Base-by-base conservation (phyloP, 2,329 filamentous ascomycete species). In the Microascus cirrosus region DNA sequence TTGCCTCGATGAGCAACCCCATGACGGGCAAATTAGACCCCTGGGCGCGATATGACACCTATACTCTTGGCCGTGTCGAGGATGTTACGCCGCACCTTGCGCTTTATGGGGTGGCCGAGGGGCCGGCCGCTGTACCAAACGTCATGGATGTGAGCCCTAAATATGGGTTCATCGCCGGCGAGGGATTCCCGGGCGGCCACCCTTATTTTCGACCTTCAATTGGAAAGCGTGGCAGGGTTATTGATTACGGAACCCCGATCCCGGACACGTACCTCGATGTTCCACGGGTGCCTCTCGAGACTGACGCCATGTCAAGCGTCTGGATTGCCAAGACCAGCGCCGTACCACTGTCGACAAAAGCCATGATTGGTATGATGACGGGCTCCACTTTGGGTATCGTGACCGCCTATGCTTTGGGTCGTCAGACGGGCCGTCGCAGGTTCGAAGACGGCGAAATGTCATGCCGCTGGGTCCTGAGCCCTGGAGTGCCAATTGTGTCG, bases 141-240 rank as follows among this genome's bases (percentile, higher is more conserved):
- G 82, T 88, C 39, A 92, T 96, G 87, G 92, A 96, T 67, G 82
- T 96, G 39, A 96, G 91, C 66, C 89, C 93, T 65, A 81, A 83
- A 10, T 92, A 89, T 67, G 93, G 93, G 10, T 82, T 93, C 73
- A 74, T 95, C 8, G 86, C 89, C 57, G 93, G 91, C 2, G 90
- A 96, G 73, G 92, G 90, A 1, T 90, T 87, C 58, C 91, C 91
- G 0, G 89, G 89, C 54, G 92, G 93, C 3, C 84, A 86, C 58
- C 80, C 84, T 52, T 94, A 92, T 68, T 95, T 87, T 66, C 86
- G 90, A 36, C 82, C 84, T 11, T 78, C 80, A 1, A 83, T 85
- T 53, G 90, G 95, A 70, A 83, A 85, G 70, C 82, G 86, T 55
- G 90, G 91, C 18, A 85, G 85, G 20, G 93, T 91, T 63, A 74